phyloP scores from a whole-genome alignment of 2,329 filamentous ascomycete species.

The Calonectria crousiana region DNA sequence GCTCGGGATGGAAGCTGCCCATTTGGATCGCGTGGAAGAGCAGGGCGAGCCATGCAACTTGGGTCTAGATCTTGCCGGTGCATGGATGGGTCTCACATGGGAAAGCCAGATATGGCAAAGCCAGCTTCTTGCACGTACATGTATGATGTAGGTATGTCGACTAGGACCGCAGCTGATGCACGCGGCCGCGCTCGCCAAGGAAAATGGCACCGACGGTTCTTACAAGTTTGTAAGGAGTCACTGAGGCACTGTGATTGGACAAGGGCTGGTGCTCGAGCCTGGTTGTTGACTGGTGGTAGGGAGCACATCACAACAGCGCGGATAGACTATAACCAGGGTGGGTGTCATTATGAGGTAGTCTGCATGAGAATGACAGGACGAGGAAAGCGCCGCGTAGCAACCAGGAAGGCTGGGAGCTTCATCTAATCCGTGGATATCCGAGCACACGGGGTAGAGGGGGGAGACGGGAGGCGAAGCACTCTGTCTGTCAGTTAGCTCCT shows the following conservation, averaged over 20 bases:
- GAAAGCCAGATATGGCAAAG: conserved; percentile 1
- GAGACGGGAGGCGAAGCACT: background rate
- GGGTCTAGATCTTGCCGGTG: conserved; percentile 2
- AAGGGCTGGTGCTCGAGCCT: background rate
- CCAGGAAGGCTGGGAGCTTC: background rate
- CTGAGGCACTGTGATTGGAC: conserved; percentile 11
- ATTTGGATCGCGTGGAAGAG: conserved; percentile 5
- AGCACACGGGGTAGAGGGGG: background rate
- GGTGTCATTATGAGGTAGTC: conserved; percentile 6
- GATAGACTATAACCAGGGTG: conserved; percentile 9
- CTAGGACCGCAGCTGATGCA: background rate
- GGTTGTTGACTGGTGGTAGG: background rate
- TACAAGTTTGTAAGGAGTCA: background rate
- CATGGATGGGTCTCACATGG: conserved; percentile 5
- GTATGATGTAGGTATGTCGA: background rate
- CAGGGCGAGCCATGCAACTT: background rate
- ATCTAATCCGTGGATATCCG: background rate
- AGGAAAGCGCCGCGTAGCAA: background rate
- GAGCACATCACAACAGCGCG: background rate
- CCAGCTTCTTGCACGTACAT: background rate
- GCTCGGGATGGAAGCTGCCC: background rate
- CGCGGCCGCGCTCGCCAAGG: background rate
- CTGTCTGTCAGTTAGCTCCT: background rate
- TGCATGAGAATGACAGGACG: background rate
- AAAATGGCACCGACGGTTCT: background rate